These are phyloP conservation scores for Erodium texanum DNA, from an alignment of 441 rosid species.

Conservation along the genomic window DNA sequence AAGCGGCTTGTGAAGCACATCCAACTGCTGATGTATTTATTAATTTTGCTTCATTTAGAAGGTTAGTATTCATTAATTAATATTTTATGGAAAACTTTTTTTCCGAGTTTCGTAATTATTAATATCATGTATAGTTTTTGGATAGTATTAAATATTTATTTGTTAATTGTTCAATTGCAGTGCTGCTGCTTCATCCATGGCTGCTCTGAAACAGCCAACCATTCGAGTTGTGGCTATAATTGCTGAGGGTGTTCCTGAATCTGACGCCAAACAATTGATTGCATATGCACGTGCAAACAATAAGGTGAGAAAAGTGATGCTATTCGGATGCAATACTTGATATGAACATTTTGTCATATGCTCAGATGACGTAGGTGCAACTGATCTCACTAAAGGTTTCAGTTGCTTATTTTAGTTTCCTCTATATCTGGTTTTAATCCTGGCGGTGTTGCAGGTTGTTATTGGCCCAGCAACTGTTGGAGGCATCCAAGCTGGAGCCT, in stretches of 20 bases:
- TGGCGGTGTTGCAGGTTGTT: slow-evolving; percentile 55
- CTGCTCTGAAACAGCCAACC: slow-evolving; percentile 92
- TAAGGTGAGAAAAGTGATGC: slow-evolving; percentile 40
- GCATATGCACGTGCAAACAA: slow-evolving; percentile 86
- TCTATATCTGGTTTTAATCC: slow-evolving; percentile 10
- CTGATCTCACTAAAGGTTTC: slow-evolving; percentile 4
- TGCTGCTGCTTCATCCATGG: slow-evolving; percentile 94
- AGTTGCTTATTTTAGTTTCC: not conserved
- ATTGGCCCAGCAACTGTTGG: slow-evolving; percentile 99
- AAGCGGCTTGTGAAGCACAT: slow-evolving; percentile 83
- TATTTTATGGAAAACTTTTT: not conserved
- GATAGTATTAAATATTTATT: slow-evolving; percentile 1
- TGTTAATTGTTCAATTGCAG: slow-evolving; percentile 29
- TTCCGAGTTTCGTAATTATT: not conserved
- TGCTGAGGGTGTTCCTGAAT: slow-evolving; percentile 97
- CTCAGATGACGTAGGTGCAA: slow-evolving; percentile 2
- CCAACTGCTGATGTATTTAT: slow-evolving; percentile 95
- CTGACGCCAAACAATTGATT: slow-evolving; percentile 83
- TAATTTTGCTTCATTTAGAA: slow-evolving; percentile 88
- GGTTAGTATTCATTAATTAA: slow-evolving; percentile 28
- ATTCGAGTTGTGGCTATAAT: slow-evolving; percentile 86
- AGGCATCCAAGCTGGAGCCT: slow-evolving; percentile 96
- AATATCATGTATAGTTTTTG: too few species aligned
- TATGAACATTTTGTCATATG: not conserved
- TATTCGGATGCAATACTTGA: slow-evolving; percentile 1